phyloP scores from a whole-genome alignment of 176 grass and related monocot genomes.

The Rhipidocladum racemiflorum region DNA sequence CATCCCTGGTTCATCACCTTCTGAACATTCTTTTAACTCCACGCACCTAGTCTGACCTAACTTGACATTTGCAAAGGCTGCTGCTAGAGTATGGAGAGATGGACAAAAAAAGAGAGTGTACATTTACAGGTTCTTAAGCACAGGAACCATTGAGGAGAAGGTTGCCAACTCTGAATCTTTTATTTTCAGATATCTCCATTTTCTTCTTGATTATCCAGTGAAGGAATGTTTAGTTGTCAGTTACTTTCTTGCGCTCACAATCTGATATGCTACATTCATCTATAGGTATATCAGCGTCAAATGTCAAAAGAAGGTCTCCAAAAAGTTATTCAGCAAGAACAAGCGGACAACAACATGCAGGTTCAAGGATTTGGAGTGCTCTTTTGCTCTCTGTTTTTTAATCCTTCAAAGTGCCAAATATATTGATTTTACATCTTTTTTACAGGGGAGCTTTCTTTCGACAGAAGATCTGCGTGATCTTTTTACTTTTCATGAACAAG shows the following conservation, averaged over 20 bases:
- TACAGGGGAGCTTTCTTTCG: conserved; percentile 82
- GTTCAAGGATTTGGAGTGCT: conserved; percentile 38
- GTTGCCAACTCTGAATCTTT: conserved; percentile 43
- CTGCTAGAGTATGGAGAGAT: conserved; percentile 99
- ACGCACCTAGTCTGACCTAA: background rate
- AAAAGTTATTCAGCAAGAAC: conserved; percentile 89
- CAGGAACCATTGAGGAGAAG: conserved; percentile 99
- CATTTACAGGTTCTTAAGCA: conserved; percentile 95
- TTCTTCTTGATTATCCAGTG: conserved; percentile 1
- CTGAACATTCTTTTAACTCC: conserved; percentile 19
- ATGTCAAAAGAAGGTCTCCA: conserved; percentile 99
- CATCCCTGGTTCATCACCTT: conserved; percentile 13
- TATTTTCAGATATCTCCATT: conserved; percentile 24
- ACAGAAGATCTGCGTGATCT: conserved; percentile 89
- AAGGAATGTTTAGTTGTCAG: conserved; percentile 15
- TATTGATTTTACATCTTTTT: conserved; percentile 32
- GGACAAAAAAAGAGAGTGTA: conserved; percentile 99
- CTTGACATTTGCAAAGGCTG: conserved; percentile 61
- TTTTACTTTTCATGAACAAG: conserved; percentile 80
- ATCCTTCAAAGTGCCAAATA: conserved; percentile 6
- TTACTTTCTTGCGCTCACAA: conserved; percentile 17
- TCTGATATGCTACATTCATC: conserved; percentile 28
- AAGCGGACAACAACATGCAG: conserved; percentile 54
- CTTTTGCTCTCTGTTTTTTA: conserved; percentile 11
- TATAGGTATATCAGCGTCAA: conserved; percentile 91